Evolutionary conservation across 495 filamentous ascomycete species (phyloP), one percentile per base, ranked within the genome.

Genomic region (Saxophila tyrrhenica): DNA sequence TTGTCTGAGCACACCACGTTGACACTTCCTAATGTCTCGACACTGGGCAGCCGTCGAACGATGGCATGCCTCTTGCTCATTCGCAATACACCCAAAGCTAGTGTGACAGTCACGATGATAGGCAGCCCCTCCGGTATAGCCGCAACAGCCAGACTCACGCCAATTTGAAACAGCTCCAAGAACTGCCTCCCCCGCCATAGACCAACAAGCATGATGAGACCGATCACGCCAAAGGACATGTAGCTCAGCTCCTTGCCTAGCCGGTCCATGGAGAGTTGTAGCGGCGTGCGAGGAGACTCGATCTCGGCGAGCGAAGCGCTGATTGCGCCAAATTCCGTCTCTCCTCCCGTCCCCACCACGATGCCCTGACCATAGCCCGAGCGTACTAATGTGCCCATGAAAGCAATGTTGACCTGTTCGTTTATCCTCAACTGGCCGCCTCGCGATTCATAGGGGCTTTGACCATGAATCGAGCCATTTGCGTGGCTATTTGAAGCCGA

Each of bases 1-100:
- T 99, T 99, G 71, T 99, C 92, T 64, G 87, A 95, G 71, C 92
- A 99, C 24, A 99, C 86, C 45, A 99, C 92, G 67, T 96, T 97
- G 25, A 99, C 92, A 42, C 87, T 94, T 19, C 94, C 92, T n/a
- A 99, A 72, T 3, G 92, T 97, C 62, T 99, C 92, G 2, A 99
- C 92, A 66, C 89, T 95, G 15, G 92, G 92, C 62, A 99, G 83
- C 65, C 84, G 85, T 56, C 92, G 82, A 60, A 99, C 92, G 65
- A 97, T 97, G 3, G 92, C 92, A 46, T 91, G 85, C 57, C 89
- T 76, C 57, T 83, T 87, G 39, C 91, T 89, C 92, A 99, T 99
- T 23, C 91, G 81, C 59, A 96, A 78, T 21, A 97, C 94, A 1
- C 92, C 94, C 17, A 99, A 70, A 24, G 92, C 92, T 41, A 99